Percentiles rank a stretch among this genome's conserved stretches.
These are phyloP conservation scores for Pythium monospermum DNA, from an alignment of 352 stramenopile genomes.

Conservation along the genomic window DNA sequence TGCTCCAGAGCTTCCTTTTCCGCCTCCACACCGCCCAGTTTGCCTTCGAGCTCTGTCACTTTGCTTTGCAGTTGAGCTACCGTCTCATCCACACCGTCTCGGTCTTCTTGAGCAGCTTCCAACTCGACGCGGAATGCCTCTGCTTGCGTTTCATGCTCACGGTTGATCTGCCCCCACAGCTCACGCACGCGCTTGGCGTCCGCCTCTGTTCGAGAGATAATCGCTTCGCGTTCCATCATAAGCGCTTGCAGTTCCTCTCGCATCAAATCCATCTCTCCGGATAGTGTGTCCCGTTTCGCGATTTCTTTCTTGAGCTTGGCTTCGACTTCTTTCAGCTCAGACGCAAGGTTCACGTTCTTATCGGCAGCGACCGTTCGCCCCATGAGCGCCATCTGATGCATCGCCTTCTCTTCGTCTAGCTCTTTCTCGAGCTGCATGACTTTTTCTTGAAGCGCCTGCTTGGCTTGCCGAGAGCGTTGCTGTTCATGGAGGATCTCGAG, in stretches of 20 bases:
- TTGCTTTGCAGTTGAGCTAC: conserved; percentile 23
- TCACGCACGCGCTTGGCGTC: conserved; percentile 69
- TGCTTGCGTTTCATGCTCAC: conserved; percentile 59
- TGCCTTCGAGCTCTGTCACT: conserved; percentile 31
- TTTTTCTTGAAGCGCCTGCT: conserved; percentile 44
- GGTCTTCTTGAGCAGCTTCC: conserved; percentile 25
- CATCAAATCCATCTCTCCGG: conserved; percentile 43
- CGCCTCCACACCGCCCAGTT: conserved; percentile 22
- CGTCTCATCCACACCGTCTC: conserved; percentile 19
- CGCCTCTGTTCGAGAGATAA: conserved; percentile 64
- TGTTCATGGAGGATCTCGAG: conserved; percentile 65
- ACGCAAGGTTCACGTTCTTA: conserved; percentile 42
- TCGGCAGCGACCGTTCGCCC: conserved; percentile 44
- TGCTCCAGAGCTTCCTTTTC: conserved; percentile 43
- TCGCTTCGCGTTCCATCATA: conserved; percentile 43
- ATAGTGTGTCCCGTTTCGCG: conserved; percentile 52
- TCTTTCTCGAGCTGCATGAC: conserved; percentile 49
- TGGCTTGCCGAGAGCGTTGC: conserved; percentile 45
- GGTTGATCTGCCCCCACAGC: conserved; percentile 72
- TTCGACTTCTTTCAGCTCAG: conserved; percentile 49
- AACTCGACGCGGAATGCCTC: conserved; percentile 39
- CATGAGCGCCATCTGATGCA: conserved; percentile 49
- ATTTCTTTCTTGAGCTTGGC: conserved; percentile 57
- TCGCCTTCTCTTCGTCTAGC: conserved; percentile 47
- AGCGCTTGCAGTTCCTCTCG: conserved; percentile 39